Base-by-base conservation (phyloP, 345 rosid genomes). In the Linum usitatissimum region DNA sequence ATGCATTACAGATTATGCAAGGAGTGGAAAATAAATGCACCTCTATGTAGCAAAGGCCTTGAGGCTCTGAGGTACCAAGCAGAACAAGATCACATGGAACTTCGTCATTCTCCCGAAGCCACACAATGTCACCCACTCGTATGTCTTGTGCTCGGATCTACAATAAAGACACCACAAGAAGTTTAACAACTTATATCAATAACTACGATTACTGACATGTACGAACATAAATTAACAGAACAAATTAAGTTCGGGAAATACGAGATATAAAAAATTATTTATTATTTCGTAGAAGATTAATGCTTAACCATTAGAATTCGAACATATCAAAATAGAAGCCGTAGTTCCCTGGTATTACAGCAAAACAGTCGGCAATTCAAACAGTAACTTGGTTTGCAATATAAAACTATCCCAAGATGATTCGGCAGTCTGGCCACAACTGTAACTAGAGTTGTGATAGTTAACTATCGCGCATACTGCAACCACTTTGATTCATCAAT, bases 91-190 rank as follows among this genome's bases (percentile, higher is more conserved):
- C 99, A 69, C 99, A 90, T 53, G 99, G 99, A 62, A 86, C 99
- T 82, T 91, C 96, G 77, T 93, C 97, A 81, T 93, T 93, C 81
- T 93, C 97, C 45, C 96, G 96, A 81, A 93, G 86, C 99, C 99
- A 93, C 54, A 93, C 92, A 63, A 90, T 78, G 73, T 87, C 87
- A 45, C 99, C 96, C 6, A 93, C 96, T 68, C 63, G 79, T 61
- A 90, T 82, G 69, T 93, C 90, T 74, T 90, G 97, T 54, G 97
- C 92, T 82, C 86, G 82, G 49, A 86, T 81, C 99, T 93, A 75
- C 68, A 80, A 70, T 54, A 15, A 3, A 45, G 51, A 45, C 17
- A 45, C 15, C 38, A 4, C 38, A 34, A 34, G 5, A 34, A 34
- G 5, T 34, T 34, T 34, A 3, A 34, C 5, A 34, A 5, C 8